Conservation (phyloP, 306 rosid species). For the Acacia acuminata region DNA sequence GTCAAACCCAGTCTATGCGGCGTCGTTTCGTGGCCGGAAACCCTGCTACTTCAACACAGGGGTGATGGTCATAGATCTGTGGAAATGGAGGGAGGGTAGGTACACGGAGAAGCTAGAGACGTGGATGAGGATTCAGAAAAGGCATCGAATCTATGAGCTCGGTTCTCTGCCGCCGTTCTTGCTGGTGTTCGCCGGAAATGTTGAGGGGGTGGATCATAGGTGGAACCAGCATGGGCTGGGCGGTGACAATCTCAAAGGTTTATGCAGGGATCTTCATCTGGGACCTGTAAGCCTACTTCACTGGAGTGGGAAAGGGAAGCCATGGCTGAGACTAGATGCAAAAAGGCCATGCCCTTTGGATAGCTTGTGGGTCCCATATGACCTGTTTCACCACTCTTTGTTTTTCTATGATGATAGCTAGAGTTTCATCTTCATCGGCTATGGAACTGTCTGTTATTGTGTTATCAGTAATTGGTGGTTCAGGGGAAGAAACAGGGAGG, state of each 20-base stretch:
- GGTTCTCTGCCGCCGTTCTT: slow-evolving; percentile 90
- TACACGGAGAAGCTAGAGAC: slow-evolving; percentile 67
- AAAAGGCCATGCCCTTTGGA: slow-evolving; percentile 84
- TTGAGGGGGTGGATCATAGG: slow-evolving; percentile 77
- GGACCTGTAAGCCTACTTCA: slow-evolving; percentile 89
- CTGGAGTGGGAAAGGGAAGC: slow-evolving; percentile 98
- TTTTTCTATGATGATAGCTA: slow-evolving; percentile 62
- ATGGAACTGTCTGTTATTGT: neutral
- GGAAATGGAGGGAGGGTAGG: slow-evolving; percentile 77
- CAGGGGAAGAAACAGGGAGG: neutral
- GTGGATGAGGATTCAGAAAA: slow-evolving; percentile 91
- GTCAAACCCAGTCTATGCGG: slow-evolving; percentile 53
- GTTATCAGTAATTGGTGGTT: neutral
- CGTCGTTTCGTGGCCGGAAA: slow-evolving; percentile 52
- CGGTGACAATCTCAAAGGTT: slow-evolving; percentile 81
- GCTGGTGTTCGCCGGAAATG: slow-evolving; percentile 78
- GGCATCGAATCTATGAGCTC: slow-evolving; percentile 75
- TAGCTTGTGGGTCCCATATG: slow-evolving; percentile 87
- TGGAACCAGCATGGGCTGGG: slow-evolving; percentile 98
- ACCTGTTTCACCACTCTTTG: slow-evolving; percentile 63
- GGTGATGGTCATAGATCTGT: slow-evolving; percentile 88
- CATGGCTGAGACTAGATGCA: slow-evolving; percentile 82
- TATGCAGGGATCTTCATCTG: slow-evolving; percentile 77
- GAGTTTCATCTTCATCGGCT: neutral
- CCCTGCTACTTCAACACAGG: slow-evolving; percentile 94